These are phyloP conservation scores for Ophiostoma sp. DNA, from an alignment of 2,329 filamentous ascomycete species.

Conservation along the genomic window DNA sequence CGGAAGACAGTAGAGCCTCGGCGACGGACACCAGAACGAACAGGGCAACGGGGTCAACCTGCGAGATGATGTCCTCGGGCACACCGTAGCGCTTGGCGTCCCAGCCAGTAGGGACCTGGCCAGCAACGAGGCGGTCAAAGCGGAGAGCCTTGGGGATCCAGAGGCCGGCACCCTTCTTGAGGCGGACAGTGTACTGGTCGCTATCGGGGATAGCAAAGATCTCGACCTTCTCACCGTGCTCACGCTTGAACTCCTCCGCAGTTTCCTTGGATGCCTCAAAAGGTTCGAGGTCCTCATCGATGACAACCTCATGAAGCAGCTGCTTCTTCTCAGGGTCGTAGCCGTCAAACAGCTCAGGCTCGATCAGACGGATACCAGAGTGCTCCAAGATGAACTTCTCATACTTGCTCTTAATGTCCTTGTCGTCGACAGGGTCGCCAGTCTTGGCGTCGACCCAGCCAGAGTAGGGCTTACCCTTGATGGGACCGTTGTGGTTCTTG, in stretches of 20 bases:
- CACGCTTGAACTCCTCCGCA: constrained; percentile 91
- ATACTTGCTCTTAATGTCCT: constrained; percentile 95
- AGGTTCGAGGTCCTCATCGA: constrained; percentile 92
- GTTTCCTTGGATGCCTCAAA: constrained; percentile 98
- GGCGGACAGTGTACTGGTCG: constrained; percentile 86
- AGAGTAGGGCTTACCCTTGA: constrained; percentile 95
- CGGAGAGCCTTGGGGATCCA: constrained; percentile 95
- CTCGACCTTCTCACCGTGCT: constrained; percentile 96
- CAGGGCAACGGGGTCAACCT: constrained; percentile 93
- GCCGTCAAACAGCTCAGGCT: constrained; percentile 92
- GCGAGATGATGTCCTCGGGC: constrained; percentile 93
- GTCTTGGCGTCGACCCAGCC: constrained; percentile 96
- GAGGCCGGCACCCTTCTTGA: constrained; percentile 92
- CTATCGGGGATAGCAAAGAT: constrained; percentile 92
- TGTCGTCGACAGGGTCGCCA: constrained; percentile 92
- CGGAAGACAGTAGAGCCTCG: constrained; percentile 82
- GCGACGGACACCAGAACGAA: constrained; percentile 92
- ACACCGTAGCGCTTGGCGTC: constrained; percentile 94
- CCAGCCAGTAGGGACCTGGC: constrained; percentile 96
- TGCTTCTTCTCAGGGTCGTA: constrained; percentile 99
- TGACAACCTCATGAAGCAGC: constrained; percentile 93
- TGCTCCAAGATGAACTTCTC: constrained; percentile 96
- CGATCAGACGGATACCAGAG: constrained; percentile 93
- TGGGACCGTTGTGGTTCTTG: constrained; percentile 92
- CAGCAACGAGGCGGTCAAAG: constrained; percentile 95